Conservation (phyloP, 441 rosid genomes). For the Macaranga tanarius region DNA sequence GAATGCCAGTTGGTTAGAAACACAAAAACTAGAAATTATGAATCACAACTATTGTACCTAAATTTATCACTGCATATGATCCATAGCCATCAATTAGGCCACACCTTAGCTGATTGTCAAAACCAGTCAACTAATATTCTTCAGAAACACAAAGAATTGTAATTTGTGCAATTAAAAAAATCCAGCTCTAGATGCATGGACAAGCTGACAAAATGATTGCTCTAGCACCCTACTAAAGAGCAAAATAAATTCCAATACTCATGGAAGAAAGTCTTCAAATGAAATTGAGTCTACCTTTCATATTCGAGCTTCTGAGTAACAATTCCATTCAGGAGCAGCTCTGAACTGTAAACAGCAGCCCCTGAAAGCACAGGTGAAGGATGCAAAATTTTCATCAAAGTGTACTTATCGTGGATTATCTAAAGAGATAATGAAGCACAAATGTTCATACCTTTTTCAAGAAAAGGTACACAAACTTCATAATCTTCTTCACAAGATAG, state of each 20-base stretch:
- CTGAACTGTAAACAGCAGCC: slow-evolving; percentile 68
- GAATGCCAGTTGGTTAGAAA: slow-evolving; percentile 18
- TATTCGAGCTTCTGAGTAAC: slow-evolving; percentile 76
- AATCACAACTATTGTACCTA: neutral
- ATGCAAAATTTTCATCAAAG: slow-evolving; percentile 1
- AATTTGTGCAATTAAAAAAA: neutral
- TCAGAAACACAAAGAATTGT: neutral
- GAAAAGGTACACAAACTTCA: slow-evolving; percentile 50
- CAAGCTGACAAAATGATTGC: neutral
- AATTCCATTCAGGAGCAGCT: slow-evolving; percentile 79
- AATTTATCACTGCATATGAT: neutral
- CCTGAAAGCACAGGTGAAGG: slow-evolving; percentile 40
- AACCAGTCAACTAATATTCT: neutral
- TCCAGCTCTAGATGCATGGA: neutral
- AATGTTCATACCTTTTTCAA: slow-evolving; percentile 56
- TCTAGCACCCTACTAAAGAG: neutral
- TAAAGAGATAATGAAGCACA: neutral
- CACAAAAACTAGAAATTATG: neutral
- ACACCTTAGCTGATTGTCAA: neutral
- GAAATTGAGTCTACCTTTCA: slow-evolving; percentile 49
- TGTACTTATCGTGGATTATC: neutral
- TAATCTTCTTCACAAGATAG: slow-evolving; percentile 81
- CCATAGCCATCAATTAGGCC: neutral
- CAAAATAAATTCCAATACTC: slow-evolving; percentile 1
- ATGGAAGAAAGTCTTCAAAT: neutral